Evolutionary conservation across 495 filamentous ascomycete genomes (phyloP).

Genomic region (Achaetomiella virescens): DNA sequence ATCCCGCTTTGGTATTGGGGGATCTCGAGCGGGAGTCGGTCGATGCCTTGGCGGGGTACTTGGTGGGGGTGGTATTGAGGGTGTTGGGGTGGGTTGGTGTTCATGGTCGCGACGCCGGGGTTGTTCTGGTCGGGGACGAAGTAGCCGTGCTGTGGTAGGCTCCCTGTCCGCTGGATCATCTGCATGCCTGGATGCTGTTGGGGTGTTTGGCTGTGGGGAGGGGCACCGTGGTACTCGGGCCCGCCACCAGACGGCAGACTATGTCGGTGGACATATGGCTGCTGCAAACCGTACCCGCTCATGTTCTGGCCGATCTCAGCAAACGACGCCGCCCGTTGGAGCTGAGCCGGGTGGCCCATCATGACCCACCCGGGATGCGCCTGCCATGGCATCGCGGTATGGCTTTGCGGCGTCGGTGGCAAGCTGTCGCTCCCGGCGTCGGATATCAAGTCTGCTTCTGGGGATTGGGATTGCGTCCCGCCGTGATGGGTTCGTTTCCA

Average conservation of each 20-base stretch:
- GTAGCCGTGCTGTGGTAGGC: conserved; percentile 39
- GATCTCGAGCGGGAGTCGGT: conserved; percentile 38
- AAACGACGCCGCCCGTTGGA: conserved; percentile 41
- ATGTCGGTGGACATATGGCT: conserved; percentile 39
- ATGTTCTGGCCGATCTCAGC: conserved; percentile 42
- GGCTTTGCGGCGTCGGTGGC: conserved; percentile 43
- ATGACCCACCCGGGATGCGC: conserved; percentile 21
- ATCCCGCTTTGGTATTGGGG: conserved; percentile 32
- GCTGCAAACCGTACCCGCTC: conserved; percentile 33
- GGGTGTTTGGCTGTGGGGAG: conserved; percentile 10
- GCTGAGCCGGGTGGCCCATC: conserved; percentile 24
- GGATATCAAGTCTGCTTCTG: conserved; percentile 48
- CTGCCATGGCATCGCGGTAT: conserved; percentile 32
- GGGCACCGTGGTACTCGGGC: conserved; percentile 33
- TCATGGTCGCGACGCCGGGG: conserved; percentile 48
- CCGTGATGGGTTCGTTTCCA: conserved; percentile 62
- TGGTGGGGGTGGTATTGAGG: conserved; percentile 36
- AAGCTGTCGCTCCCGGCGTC: conserved; percentile 48
- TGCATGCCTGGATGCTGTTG: conserved; percentile 30
- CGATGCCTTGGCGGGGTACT: conserved; percentile 38
- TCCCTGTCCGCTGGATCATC: conserved; percentile 34
- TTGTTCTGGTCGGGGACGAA: conserved; percentile 48
- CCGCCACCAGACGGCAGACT: conserved; percentile 36
- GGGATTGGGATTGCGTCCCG: conserved; percentile 49
- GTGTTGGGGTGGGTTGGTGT: conserved; percentile 33